A percentile compares a stretch with the other conserved stretches of the same genome.
Conservation (phyloP, 495 filamentous ascomycete species). For the Aspergillus steynii region DNA sequence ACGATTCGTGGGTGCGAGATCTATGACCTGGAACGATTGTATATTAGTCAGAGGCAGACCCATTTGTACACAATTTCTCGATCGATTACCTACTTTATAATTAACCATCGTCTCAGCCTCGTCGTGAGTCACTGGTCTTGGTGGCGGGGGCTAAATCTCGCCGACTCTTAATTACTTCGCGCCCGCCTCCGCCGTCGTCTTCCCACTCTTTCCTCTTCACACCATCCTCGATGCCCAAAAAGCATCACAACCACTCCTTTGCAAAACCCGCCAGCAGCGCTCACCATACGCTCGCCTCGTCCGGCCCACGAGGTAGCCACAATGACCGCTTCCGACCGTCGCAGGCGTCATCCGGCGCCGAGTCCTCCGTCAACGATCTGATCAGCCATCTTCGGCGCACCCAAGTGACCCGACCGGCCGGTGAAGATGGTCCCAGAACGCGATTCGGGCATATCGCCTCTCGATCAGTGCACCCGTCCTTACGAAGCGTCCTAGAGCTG, state of each 20-base stretch:
- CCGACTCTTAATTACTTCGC: slow-evolving; percentile 1
- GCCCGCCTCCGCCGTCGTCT: slow-evolving; percentile 5
- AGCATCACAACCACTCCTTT: slow-evolving; percentile 35
- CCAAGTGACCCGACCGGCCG: slow-evolving; percentile 27
- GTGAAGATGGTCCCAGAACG: slow-evolving; percentile 18
- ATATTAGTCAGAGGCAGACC: slow-evolving; percentile 9
- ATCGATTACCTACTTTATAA: neutral
- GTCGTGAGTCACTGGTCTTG: neutral
- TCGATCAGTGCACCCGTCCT: slow-evolving; percentile 53
- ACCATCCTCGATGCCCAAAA: slow-evolving; percentile 47
- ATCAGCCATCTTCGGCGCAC: slow-evolving; percentile 51
- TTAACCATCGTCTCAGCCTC: neutral
- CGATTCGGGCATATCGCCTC: slow-evolving; percentile 21
- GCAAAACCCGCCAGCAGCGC: slow-evolving; percentile 37
- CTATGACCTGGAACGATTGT: slow-evolving; percentile 33
- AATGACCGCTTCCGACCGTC: slow-evolving; percentile 30
- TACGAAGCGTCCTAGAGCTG: slow-evolving; percentile 64
- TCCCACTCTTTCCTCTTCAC: slow-evolving; percentile 9
- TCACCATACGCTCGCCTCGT: slow-evolving; percentile 41
- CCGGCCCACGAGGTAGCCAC: slow-evolving; percentile 22
- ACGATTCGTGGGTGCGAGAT: slow-evolving; percentile 66
- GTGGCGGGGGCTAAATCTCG: slow-evolving; percentile 15
- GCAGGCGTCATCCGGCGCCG: slow-evolving; percentile 20
- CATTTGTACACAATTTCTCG: slow-evolving; percentile 2
- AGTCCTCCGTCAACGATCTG: slow-evolving; percentile 48